phyloP scores from a whole-genome alignment of 192 early-diverging fungal genomes.

The Coemansia sp. region DNA sequence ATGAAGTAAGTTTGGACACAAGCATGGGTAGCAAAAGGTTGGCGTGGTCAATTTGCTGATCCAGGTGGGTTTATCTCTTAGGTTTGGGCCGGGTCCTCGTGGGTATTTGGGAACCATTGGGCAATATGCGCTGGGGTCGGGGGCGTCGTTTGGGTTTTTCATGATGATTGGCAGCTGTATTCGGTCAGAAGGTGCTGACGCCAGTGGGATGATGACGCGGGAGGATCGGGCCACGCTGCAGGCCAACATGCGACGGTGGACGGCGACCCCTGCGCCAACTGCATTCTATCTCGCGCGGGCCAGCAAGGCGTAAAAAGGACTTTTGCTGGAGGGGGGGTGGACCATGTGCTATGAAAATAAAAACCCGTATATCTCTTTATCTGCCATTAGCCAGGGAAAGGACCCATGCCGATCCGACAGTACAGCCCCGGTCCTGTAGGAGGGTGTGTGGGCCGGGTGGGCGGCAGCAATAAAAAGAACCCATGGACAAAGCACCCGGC shows the following conservation, averaged over 20 bases:
- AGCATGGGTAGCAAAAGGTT: background rate
- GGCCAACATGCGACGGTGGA: constrained; percentile 37
- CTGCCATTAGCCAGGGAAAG: no score
- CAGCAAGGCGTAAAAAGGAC: background rate
- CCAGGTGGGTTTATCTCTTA: constrained; percentile 13
- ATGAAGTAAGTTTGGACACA: constrained; percentile 36
- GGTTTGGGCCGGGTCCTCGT: constrained; percentile 63
- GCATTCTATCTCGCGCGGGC: constrained; percentile 24
- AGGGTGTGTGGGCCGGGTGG: no score
- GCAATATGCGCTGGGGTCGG: constrained; percentile 66
- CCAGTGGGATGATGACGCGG: constrained; percentile 12
- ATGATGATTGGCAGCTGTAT: constrained; percentile 63
- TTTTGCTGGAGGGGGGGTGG: no score
- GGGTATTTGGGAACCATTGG: constrained; percentile 68
- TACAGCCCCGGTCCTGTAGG: no score
- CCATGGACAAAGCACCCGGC: no score
- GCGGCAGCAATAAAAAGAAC: no score
- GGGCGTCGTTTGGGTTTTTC: constrained; percentile 77
- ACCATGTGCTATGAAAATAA: no score
- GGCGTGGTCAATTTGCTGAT: background rate
- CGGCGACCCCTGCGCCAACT: constrained; percentile 10
- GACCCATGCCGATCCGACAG: no score
- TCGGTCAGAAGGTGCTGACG: constrained; percentile 43
- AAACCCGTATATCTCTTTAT: no score
- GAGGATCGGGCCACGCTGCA: constrained; percentile 23